Conservation (phyloP, 345 rosid species). For the Trapa bicornis region DNA sequence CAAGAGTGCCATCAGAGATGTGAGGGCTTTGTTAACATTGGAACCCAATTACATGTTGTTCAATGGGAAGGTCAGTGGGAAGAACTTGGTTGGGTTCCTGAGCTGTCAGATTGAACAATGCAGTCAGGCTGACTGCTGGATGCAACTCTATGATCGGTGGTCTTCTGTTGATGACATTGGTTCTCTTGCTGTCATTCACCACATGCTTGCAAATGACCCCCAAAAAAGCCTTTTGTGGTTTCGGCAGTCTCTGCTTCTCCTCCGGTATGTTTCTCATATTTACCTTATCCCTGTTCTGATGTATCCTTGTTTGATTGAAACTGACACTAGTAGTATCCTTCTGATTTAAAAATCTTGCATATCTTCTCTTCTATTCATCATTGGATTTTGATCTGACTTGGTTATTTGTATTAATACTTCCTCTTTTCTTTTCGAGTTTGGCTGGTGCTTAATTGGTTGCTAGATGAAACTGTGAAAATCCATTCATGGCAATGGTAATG, state of each 20-base stretch:
- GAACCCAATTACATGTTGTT: slow-evolving; percentile 60
- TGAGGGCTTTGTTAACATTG: slow-evolving; percentile 53
- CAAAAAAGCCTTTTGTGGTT: slow-evolving; percentile 61
- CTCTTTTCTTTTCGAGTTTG: neutral
- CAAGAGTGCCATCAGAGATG: slow-evolving; percentile 59
- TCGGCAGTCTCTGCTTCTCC: slow-evolving; percentile 84
- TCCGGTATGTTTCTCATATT: slow-evolving; percentile 36
- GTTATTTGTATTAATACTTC: neutral
- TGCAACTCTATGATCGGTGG: slow-evolving; percentile 81
- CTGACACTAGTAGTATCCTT: neutral
- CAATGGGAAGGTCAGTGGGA: slow-evolving; percentile 41
- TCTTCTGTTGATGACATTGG: slow-evolving; percentile 91
- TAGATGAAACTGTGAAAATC: neutral
- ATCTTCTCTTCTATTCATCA: neutral
- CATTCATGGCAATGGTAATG: neutral
- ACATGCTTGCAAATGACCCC: slow-evolving; percentile 75
- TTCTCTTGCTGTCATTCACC: slow-evolving; percentile 73
- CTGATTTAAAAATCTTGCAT: neutral
- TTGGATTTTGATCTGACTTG: neutral
- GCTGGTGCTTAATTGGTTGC: neutral
- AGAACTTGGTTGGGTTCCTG: slow-evolving; percentile 48
- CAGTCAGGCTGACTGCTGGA: slow-evolving; percentile 78
- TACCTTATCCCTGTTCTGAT: neutral
- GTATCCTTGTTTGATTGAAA: neutral
- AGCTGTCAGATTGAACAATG: slow-evolving; percentile 25